A percentile compares a stretch with the other conserved stretches of the same genome.
phyloP scores from a whole-genome alignment of 176 grass and related monocot species.

The Neostapfia colusana region DNA sequence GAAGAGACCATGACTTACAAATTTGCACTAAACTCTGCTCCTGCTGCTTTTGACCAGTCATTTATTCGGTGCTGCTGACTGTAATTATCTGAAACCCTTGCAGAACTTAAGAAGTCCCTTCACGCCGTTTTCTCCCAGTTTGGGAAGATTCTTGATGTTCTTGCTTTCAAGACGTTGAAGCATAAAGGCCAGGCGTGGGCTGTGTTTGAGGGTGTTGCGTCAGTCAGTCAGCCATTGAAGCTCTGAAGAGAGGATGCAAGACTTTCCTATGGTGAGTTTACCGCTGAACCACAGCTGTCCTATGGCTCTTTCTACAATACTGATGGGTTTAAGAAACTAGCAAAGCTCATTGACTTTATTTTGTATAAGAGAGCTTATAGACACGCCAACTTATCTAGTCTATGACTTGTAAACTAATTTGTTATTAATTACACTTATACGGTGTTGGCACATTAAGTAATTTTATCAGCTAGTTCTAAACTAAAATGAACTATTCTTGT shows the following conservation, averaged over 20 bases:
- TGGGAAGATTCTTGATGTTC: constrained; percentile 90
- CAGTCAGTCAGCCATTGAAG: constrained; percentile 84
- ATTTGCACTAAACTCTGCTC: not conserved
- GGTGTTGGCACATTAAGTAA: not conserved
- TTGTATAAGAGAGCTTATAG: no score
- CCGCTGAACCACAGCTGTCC: not conserved
- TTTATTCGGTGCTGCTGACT: not conserved
- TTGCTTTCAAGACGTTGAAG: constrained; percentile 97
- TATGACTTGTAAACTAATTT: constrained; percentile 17
- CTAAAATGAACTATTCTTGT: not conserved
- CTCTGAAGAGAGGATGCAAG: constrained; percentile 92
- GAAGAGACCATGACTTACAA: not conserved
- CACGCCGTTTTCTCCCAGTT: constrained; percentile 89
- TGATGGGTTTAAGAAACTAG: not conserved
- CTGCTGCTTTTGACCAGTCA: not conserved
- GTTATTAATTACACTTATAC: not conserved
- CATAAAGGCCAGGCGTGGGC: constrained; percentile 99
- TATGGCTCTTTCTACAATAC: not conserved
- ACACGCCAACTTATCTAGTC: not conserved
- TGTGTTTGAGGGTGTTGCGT: constrained; percentile 85
- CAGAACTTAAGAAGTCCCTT: constrained; percentile 97
- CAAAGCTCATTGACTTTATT: not conserved
- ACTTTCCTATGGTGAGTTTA: constrained; percentile 85
- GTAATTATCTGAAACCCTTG: constrained; percentile 26
- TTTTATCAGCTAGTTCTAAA: not conserved